Evolutionary conservation across 495 filamentous ascomycete species (phyloP).

Genomic region (Pseudomonodictys pantanalensis): DNA sequence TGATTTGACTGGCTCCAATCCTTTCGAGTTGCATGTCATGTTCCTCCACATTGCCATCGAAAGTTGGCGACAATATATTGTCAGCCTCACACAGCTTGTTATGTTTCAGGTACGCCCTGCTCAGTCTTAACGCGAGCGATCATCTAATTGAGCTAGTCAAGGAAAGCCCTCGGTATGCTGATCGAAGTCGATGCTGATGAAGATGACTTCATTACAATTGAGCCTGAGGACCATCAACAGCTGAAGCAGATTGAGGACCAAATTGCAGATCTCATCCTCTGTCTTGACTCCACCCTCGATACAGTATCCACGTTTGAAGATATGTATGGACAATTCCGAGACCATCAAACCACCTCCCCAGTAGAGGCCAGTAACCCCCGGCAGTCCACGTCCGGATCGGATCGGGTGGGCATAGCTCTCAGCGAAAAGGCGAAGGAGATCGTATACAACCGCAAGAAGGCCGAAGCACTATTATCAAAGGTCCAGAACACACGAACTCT

Average conservation of each 20-base stretch:
- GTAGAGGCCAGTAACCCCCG: not conserved
- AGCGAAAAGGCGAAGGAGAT: slow-evolving; percentile 7
- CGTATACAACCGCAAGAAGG: slow-evolving; percentile 6
- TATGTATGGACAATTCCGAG: slow-evolving; percentile 16
- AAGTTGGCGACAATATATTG: slow-evolving; percentile 11
- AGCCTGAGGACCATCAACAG: slow-evolving; percentile 14
- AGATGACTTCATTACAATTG: slow-evolving; percentile 12
- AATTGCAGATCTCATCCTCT: slow-evolving; percentile 14
- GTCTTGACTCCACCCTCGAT: slow-evolving; percentile 16
- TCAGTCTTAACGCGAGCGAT: too few species aligned
- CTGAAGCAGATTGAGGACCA: slow-evolving; percentile 20
- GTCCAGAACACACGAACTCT: slow-evolving; percentile 18
- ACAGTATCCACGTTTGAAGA: slow-evolving; percentile 9
- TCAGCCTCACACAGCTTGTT: slow-evolving; percentile 2
- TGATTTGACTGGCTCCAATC: slow-evolving; percentile 2
- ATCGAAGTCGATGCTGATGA: slow-evolving; percentile 9
- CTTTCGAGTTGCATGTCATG: slow-evolving; percentile 19
- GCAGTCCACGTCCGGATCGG: slow-evolving; percentile 3
- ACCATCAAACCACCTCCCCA: not conserved
- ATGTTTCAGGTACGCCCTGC: slow-evolving; percentile 2
- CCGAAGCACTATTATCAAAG: slow-evolving; percentile 7
- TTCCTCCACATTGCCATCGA: slow-evolving; percentile 17
- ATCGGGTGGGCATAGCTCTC: slow-evolving; percentile 9
- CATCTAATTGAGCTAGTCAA: slow-evolving; percentile 6
- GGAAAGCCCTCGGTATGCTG: slow-evolving; percentile 15